Percentiles rank a stretch among this genome's conserved stretches.
These are phyloP conservation scores for Rhodomyrtus tomentosa DNA, from an alignment of 345 rosid species.

Conservation along the genomic window DNA sequence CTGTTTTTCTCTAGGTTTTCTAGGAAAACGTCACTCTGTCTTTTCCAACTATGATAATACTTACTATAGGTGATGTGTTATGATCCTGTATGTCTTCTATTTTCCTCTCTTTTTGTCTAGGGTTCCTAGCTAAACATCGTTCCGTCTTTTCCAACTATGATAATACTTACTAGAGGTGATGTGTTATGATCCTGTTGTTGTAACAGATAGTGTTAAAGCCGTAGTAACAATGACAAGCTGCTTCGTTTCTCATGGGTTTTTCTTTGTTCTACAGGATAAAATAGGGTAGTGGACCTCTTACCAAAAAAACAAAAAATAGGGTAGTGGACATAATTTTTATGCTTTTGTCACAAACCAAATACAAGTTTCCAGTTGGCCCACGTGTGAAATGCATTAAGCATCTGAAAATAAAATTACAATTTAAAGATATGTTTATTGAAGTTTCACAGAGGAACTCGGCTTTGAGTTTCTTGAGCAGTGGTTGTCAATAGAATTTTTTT, in stretches of 20 bases:
- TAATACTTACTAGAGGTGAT: neutral
- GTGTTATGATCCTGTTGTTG: neutral
- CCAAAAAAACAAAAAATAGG: no score
- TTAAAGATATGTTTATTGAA: neutral
- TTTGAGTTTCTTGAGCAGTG: neutral
- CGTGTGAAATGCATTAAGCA: neutral
- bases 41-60: no score
- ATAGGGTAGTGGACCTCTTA: neutral
- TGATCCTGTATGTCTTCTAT: neutral
- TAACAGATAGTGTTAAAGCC: neutral
- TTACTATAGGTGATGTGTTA: no score
- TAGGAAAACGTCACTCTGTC: no score
- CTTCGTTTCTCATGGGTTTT: neutral
- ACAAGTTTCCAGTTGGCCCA: neutral
- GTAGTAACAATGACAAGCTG: neutral
- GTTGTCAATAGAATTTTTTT: neutral
- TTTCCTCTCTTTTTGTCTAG: neutral
- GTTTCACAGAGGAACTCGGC: neutral
- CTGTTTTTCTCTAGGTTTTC: no score
- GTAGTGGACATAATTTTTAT: neutral
- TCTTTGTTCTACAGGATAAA: neutral
- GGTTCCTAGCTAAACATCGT: neutral
- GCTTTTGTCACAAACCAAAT: neutral
- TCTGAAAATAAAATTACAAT: neutral
- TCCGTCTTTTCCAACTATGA: neutral